Percentiles rank a stretch among this genome's conserved stretches.
These are phyloP conservation scores for Mycena rebaudengoi DNA, from an alignment of 768 basidiomycete species.

Conservation along the genomic window DNA sequence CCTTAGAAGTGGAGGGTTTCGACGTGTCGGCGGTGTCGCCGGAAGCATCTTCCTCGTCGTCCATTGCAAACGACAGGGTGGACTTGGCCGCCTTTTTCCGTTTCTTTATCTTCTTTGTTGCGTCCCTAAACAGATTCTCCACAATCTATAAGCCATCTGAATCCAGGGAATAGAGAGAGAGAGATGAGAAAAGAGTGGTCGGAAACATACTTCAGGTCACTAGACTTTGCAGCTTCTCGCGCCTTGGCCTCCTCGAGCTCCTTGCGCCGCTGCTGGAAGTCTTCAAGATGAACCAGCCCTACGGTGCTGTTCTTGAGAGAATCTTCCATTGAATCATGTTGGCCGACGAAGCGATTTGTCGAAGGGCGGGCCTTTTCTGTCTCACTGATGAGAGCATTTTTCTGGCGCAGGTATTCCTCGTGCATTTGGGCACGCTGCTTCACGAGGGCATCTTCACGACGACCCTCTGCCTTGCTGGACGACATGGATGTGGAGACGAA, in stretches of 20 bases:
- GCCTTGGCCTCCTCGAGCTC: conserved; percentile 93
- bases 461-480: conserved; percentile 80
- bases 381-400: conserved; percentile 83
- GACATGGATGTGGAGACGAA: conserved; percentile 61
- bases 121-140: conserved; percentile 90
- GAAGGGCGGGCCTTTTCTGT: conserved; percentile 94
- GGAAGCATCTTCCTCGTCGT: conserved; percentile 78
- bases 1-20: conserved; percentile 42
- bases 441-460: conserved; percentile 83
- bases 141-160: conserved; percentile 74
- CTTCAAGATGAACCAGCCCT: conserved; percentile 90
- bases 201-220: conserved; percentile 84
- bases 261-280: conserved; percentile 89
- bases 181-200: conserved; percentile 23
- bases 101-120: conserved; percentile 88
- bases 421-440: conserved; percentile 85
- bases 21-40: conserved; percentile 48
- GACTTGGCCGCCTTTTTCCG: conserved; percentile 90
- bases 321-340: conserved; percentile 95
- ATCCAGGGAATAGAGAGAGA: conserved; percentile 29
- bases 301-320: conserved; percentile 90
- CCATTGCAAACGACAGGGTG: conserved; percentile 90
- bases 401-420: conserved; percentile 85
- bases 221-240: conserved; percentile 85
- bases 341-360: conserved; percentile 88